phyloP scores from a whole-genome alignment of 768 basidiomycete species.

The Strobilomyces echinocephalus region DNA sequence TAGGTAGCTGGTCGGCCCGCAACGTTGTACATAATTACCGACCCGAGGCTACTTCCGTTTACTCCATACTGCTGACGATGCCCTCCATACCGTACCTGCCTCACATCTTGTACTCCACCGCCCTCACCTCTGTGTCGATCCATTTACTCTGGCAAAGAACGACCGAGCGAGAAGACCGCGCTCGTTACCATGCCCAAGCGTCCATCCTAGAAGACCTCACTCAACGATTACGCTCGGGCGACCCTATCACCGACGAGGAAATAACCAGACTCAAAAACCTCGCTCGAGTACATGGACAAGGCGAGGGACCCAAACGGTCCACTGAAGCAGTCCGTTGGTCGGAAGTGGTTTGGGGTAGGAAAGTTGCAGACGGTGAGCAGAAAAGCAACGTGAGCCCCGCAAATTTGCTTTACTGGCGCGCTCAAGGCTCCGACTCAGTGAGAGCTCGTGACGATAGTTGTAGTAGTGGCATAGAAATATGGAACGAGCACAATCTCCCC shows the following conservation, averaged over 20 bases:
- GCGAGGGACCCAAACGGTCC: conserved; percentile 11
- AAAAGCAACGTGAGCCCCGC: conserved; percentile 33
- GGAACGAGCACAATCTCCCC: background rate
- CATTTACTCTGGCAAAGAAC: conserved; percentile 57
- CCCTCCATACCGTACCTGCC: conserved; percentile 44
- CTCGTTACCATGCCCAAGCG: conserved; percentile 51
- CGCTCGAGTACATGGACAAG: conserved; percentile 35
- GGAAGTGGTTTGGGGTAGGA: conserved; percentile 46
- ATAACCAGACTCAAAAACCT: conserved; percentile 52
- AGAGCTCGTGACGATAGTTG: background rate
- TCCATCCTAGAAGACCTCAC: conserved; percentile 60
- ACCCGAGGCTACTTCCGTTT: background rate
- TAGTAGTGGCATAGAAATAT: background rate
- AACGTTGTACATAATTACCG: too few species aligned
- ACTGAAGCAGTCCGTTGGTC: conserved; percentile 40
- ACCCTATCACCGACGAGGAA: conserved; percentile 44
- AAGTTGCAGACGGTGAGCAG: conserved; percentile 6
- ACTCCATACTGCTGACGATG: conserved; percentile 12
- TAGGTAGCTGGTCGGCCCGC: background rate
- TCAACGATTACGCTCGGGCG: conserved; percentile 46
- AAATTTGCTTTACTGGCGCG: background rate
- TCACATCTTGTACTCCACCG: conserved; percentile 61
- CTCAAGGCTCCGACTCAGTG: background rate
- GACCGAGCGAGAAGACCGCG: conserved; percentile 46
- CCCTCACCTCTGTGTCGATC: conserved; percentile 62